Conservation (phyloP, 805 yeast genomes). For the Metschnikowia cubensis region DNA sequence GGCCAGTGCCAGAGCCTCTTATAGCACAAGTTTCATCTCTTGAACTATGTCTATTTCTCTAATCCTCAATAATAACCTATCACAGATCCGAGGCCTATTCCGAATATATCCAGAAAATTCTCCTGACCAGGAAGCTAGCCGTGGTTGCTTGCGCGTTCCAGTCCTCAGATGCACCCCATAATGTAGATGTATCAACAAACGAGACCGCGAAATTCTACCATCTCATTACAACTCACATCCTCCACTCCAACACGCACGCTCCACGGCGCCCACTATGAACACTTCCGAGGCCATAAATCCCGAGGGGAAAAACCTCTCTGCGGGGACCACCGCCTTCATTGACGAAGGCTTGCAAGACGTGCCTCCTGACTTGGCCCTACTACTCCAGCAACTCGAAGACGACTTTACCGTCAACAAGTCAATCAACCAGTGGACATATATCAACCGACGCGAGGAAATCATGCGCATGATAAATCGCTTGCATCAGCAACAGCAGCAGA, state of each 20-base stretch:
- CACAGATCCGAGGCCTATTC: too few species aligned
- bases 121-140: too few species aligned
- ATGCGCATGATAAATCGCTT: constrained; percentile 34
- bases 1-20: too few species aligned
- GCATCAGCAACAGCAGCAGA: constrained; percentile 30
- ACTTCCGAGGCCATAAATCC: constrained; percentile 5
- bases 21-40: too few species aligned
- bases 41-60: too few species aligned
- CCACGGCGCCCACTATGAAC: constrained; percentile 7
- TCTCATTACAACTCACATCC: neutral
- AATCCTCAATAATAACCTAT: too few species aligned
- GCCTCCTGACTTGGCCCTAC: constrained; percentile 43
- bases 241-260: neutral
- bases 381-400: constrained; percentile 39
- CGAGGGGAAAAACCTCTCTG: constrained; percentile 6
- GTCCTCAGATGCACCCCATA: constrained; percentile 4
- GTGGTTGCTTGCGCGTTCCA: neutral
- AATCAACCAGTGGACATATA: constrained; percentile 46
- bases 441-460: constrained; percentile 43
- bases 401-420: constrained; percentile 38
- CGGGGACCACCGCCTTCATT: constrained; percentile 13
- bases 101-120: too few species aligned
- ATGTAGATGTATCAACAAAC: neutral
- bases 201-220: constrained; percentile 4
- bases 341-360: constrained; percentile 29